A percentile compares a stretch with the other conserved stretches of the same genome.
Evolutionary conservation across 2,329 filamentous ascomycete genomes (phyloP).

Genomic region (Tolypocladium tropicale): DNA sequence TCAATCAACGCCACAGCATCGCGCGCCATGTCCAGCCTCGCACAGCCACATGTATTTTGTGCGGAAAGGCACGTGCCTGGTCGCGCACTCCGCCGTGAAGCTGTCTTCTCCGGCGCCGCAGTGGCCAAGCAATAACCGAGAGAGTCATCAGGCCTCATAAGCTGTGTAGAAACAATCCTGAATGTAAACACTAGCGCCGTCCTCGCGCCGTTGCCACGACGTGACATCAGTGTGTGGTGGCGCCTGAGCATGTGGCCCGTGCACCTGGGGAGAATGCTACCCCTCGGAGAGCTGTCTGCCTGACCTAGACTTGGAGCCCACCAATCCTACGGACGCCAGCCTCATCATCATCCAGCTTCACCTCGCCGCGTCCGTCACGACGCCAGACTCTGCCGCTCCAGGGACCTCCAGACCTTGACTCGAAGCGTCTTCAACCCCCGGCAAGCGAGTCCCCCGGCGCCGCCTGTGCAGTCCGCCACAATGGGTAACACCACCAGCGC

Average conservation of each 20-base stretch:
- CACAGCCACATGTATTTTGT: neutral
- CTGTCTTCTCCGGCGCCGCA: neutral
- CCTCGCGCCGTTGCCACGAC: neutral
- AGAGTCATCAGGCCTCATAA: too few species aligned
- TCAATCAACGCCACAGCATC: neutral
- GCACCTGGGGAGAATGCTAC: conserved; percentile 3
- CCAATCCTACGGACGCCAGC: neutral
- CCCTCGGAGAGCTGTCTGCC: neutral
- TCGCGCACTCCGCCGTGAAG: neutral
- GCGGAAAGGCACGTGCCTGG: neutral
- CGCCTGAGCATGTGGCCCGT: conserved; percentile 5
- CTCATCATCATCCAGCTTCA: neutral
- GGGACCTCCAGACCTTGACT: too few species aligned
- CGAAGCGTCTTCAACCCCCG: neutral
- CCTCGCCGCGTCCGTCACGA: neutral
- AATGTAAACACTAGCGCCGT: neutral
- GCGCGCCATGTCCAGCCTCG: neutral
- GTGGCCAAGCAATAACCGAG: too few species aligned
- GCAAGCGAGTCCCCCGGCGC: neutral
- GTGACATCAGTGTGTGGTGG: neutral
- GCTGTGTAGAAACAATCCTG: neutral
- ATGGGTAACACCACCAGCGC: conserved; percentile 63
- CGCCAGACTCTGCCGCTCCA: neutral
- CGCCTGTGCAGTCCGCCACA: conserved; percentile 8
- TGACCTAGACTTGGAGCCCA: neutral